These are phyloP conservation scores for Tricholoma matsutake DNA, from an alignment of 768 basidiomycete species.

Conservation along the genomic window DNA sequence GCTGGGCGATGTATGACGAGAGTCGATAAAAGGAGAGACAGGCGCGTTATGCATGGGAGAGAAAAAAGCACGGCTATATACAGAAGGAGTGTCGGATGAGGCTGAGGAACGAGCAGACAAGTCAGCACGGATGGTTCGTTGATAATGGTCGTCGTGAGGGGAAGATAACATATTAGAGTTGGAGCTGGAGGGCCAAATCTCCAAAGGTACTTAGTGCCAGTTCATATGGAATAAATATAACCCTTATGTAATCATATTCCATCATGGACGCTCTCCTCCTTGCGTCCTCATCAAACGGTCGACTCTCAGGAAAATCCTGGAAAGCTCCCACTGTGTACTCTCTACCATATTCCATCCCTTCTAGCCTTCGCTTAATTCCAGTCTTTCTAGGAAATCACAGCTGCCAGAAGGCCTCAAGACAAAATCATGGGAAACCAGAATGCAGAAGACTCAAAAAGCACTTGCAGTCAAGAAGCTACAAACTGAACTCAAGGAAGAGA, in stretches of 20 bases:
- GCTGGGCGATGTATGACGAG: slow-evolving; percentile 22
- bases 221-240: too few relatives aligned
- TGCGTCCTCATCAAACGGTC: slow-evolving; percentile 59
- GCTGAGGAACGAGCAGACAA: slow-evolving; percentile 49
- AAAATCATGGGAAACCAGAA: slow-evolving; percentile 64
- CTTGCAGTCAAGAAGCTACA: slow-evolving; percentile 73
- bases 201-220: too few relatives aligned
- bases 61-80: slow-evolving; percentile 61
- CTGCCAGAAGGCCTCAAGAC: slow-evolving; percentile 63
- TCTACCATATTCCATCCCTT: slow-evolving; percentile 11
- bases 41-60: slow-evolving; percentile 38
- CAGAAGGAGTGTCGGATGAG: slow-evolving; percentile 63
- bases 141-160: slow-evolving; percentile 47
- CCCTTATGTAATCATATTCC: too few relatives aligned
- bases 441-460: slow-evolving; percentile 63
- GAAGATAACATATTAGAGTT: neutral
- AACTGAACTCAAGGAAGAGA: slow-evolving; percentile 73
- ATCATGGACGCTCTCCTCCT: slow-evolving; percentile 29
- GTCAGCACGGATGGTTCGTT: slow-evolving; percentile 49
- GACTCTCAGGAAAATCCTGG: slow-evolving; percentile 72
- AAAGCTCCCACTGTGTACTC: slow-evolving; percentile 50
- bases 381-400: slow-evolving; percentile 52
- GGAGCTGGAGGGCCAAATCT: neutral
- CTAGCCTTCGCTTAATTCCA: slow-evolving; percentile 9
- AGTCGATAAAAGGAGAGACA: slow-evolving; percentile 26